Conservation (phyloP, 352 stramenopile genomes). For the Phytophthora idaei region DNA sequence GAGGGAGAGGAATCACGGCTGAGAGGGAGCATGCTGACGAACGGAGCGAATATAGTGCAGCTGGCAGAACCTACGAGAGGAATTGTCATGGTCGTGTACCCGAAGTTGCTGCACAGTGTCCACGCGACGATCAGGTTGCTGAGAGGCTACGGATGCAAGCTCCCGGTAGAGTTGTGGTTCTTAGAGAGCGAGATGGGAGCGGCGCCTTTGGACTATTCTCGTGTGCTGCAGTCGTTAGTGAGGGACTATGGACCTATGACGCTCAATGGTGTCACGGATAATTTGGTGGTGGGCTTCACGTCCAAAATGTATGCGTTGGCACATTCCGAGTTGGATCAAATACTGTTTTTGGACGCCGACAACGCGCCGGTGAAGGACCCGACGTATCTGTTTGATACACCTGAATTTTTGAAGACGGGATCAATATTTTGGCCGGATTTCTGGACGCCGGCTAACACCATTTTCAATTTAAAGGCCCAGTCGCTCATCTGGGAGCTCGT, state of each 20-base stretch:
- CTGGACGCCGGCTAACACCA: constrained; percentile 67
- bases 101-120: constrained; percentile 46
- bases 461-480: constrained; percentile 67
- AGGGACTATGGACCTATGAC: constrained; percentile 32
- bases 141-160: constrained; percentile 37
- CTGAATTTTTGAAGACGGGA: constrained; percentile 56
- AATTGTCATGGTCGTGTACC: constrained; percentile 61
- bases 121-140: constrained; percentile 45
- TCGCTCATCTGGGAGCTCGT: constrained; percentile 68
- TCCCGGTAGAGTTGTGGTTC: constrained; percentile 63
- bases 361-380: constrained; percentile 77
- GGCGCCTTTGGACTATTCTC: constrained; percentile 22
- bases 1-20: background rate
- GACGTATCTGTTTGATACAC: constrained; percentile 77
- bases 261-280: constrained; percentile 33
- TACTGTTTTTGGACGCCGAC: constrained; percentile 82
- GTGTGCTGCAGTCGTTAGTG: constrained; percentile 32
- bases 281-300: constrained; percentile 47
- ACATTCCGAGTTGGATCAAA: constrained; percentile 42
- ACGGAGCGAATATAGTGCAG: background rate
- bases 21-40: constrained; percentile 5
- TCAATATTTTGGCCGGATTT: constrained; percentile 86
- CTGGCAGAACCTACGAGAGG: constrained; percentile 13
- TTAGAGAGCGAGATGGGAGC: constrained; percentile 40
- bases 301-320: constrained; percentile 60